Evolutionary conservation across 371 early-diverging fungal genomes (phyloP).

Genomic region (Actinomucor elegans): DNA sequence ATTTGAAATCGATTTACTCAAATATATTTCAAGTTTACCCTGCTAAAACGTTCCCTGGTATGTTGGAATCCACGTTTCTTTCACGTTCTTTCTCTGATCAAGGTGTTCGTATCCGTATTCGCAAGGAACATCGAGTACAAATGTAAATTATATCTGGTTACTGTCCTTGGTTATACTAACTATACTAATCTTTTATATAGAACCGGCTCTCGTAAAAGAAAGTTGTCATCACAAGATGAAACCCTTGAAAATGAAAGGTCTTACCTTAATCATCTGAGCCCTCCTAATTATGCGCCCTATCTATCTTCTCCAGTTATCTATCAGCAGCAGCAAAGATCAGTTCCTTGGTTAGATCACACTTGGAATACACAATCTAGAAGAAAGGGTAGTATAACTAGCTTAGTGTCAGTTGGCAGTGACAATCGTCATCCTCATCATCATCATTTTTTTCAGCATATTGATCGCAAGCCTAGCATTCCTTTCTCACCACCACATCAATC

Average conservation of each 20-base stretch:
- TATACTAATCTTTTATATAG: conserved; percentile 3
- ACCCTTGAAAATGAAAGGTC: conserved; percentile 6
- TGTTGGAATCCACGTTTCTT: conserved; percentile 80
- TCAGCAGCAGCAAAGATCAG: not conserved
- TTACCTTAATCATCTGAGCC: not conserved
- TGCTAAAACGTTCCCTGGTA: conserved; percentile 87
- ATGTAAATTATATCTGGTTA: too few relatives aligned
- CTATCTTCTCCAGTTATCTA: conserved; percentile 12
- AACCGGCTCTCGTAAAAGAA: conserved; percentile 19
- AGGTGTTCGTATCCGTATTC: conserved; percentile 85
- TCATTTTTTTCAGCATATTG: conserved; percentile 1
- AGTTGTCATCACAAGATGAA: conserved; percentile 14
- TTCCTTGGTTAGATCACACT: too few relatives aligned
- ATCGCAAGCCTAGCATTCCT: conserved; percentile 10
- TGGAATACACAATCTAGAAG: too few relatives aligned
- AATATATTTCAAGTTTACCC: conserved; percentile 77
- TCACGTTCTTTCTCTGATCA: conserved; percentile 89
- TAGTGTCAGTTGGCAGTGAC: not conserved
- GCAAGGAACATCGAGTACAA: conserved; percentile 53
- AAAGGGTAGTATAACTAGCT: conserved; percentile 1
- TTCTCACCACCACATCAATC: conserved; percentile 23
- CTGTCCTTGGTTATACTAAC: not conserved
- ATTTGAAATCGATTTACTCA: conserved; percentile 61
- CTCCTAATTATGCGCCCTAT: not conserved
- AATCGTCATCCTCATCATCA: not conserved